Evolutionary conservation across 305 asterid genomes (phyloP), one percentile per base, ranked within the genome.

Genomic region (Fraxinus velutina): DNA sequence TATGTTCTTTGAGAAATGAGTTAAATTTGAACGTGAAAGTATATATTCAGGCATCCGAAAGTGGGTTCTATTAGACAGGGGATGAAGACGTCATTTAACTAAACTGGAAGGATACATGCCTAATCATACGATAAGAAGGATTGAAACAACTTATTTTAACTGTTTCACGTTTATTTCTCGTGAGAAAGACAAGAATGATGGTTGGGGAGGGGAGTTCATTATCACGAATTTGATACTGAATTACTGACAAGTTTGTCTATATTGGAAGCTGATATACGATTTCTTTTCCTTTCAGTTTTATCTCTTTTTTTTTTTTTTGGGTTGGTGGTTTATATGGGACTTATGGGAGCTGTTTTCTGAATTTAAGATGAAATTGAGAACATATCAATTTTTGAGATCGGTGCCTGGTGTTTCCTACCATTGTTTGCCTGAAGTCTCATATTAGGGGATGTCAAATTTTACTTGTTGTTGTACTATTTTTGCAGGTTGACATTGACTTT

Each of bases 401-500:
- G 6, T 66, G 34, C 24, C 15, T 39, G 71, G 79, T 60, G 5
- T 62, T 2, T 78, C 81, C 78, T 9, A 7, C 24, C 4, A 66
- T 34, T 52, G 19, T 13, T 13, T 12, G 17, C 57, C 62, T 47
- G 19, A 52, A 66, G 6, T 66, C 19, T 27, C 36, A 66, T 10
- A 66, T 10, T 66, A 77, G 78, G 52, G 22, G 42, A 66, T 62
- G 1, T 44, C 55, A 44, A 44, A 12, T 2, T 44, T 44, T 44
- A 0, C 29, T 47, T 2, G 62, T 12, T 39, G 76, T 73, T 55
- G 76, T 81, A 83, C 55, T 44, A 44, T 44, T 13, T 44, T 44
- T 78, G 79, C 91, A 95, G 98, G 99, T 93, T 79, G 91, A 95
- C 85, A 94, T 95, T 76, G 99, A 95, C 86, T 95, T 95, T 60